phyloP scores from a whole-genome alignment of 768 basidiomycete genomes.

The Flagelloscypha sp. region DNA sequence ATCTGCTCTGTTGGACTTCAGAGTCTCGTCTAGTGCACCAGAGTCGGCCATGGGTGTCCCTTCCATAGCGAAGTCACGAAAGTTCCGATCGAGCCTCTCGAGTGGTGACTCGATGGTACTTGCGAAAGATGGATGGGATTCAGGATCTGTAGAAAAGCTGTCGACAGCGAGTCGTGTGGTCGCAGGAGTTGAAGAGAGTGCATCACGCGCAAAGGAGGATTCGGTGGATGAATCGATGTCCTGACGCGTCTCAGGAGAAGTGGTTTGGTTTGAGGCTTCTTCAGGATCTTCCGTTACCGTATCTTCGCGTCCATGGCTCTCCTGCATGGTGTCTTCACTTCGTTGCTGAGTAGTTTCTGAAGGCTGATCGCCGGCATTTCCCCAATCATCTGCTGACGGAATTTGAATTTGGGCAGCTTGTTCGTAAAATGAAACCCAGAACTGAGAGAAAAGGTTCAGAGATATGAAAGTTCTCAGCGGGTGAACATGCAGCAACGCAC shows the following conservation, averaged over 20 bases:
- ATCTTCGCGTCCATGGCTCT: conserved; percentile 9
- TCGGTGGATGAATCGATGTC: conserved; percentile 50
- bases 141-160: conserved; percentile 29
- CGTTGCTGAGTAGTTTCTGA: too few relatives aligned
- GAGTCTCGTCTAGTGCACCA: conserved; percentile 15
- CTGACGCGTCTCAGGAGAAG: conserved; percentile 18
- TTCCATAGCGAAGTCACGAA: conserved; percentile 45
- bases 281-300: conserved; percentile 13
- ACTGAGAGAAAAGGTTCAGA: conserved; percentile 36
- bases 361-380: conserved; percentile 43
- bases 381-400: conserved; percentile 62
- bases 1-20: conserved; percentile 8
- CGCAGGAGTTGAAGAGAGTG: conserved; percentile 75
- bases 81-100: conserved; percentile 53
- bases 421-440: conserved; percentile 96
- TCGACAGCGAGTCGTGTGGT: conserved; percentile 31
- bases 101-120: conserved; percentile 69
- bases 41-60: conserved; percentile 18
- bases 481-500: conserved; percentile 35
- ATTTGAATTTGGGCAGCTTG: conserved; percentile 84
- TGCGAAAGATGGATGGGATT: conserved; percentile 61
- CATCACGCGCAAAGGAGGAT: conserved; percentile 66
- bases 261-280: conserved; percentile 14
- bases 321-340: conserved; percentile 14
- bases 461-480: not conserved